Evolutionary conservation across 129 eudicot genomes (phyloP), one percentile per base, ranked within the genome.

Genomic region (Tanacetum coccineum): DNA sequence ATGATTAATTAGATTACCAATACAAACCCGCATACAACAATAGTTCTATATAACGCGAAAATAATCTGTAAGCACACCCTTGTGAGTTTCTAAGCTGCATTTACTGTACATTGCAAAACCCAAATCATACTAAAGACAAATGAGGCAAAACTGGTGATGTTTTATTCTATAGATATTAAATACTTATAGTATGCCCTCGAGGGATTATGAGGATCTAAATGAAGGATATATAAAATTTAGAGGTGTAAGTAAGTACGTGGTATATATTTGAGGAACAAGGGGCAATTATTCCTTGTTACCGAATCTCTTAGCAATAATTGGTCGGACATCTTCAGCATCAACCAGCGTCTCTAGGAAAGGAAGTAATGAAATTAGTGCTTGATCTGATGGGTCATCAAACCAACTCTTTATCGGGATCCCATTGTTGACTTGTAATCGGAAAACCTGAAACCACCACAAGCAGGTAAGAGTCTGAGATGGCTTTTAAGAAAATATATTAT

Each of bases 341-440:
- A 72, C 88, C 77, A 94, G 73, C 19, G 85, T 88, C 89, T 94
- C 99, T 28, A 94, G 76, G 72, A 94, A 94, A 17, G 99, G 95
- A 71, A 89, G 87, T 59, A 94, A 74, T 11, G 95, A 79, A 66
- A 94, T 80, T 62, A 94, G 75, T 67, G 96, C 95, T 78, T 75
- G 63, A 73, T 94, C 99, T 65, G 95, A 82, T 15, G 90, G 95
- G 76, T 94, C 99, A 67, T 80, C 88, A 69, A 89, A 94, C 99
- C 99, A 94, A 85, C 99, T 94, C 85, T 87, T 89, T 20, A 94
- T 89, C 20, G 99, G 99, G 72, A 94, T 94, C 44, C 99, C 99
- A 72, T 94, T 94, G 78, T 94, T 94, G 74, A 89, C 90, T 85
- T 94, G 99, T 80, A 87, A 71, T 20, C 90, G 80, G 82, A 86